phyloP scores from a whole-genome alignment of 2,329 filamentous ascomycete species.

The Neonectria magnoliae region DNA sequence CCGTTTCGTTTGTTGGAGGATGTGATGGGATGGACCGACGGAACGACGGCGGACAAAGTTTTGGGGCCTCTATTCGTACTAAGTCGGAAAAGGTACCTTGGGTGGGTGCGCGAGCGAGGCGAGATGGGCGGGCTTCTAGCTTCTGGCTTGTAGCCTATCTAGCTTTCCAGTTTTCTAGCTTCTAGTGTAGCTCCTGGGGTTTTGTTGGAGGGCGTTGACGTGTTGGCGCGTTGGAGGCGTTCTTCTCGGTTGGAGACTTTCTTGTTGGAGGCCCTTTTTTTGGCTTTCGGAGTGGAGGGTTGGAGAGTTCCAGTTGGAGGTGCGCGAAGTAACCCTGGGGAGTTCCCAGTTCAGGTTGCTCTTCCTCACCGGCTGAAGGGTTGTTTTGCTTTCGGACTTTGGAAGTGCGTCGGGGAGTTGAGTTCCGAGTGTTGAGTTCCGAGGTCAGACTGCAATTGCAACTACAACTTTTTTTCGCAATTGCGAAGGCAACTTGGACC shows the following conservation, averaged over 20 bases:
- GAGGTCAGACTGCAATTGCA: not conserved
- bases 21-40: slow-evolving; percentile 30
- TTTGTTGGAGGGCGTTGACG: not conserved
- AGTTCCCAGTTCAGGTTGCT: not conserved
- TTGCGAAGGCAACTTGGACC: not conserved
- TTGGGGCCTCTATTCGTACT: slow-evolving; percentile 23
- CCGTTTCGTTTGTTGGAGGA: not conserved
- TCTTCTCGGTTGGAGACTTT: not conserved
- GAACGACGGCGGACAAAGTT: slow-evolving; percentile 44
- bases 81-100: not conserved
- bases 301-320: slow-evolving; percentile 1
- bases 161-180: not conserved
- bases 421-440: not conserved
- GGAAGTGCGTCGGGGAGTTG: not conserved
- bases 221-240: not conserved
- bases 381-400: not conserved
- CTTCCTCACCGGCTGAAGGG: not conserved
- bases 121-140: not conserved
- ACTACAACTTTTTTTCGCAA: not conserved
- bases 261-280: not conserved
- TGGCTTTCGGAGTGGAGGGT: not conserved
- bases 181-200: not conserved
- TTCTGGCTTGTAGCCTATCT: not conserved
- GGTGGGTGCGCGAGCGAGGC: not conserved
- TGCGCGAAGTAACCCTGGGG: not conserved